Percentiles rank a stretch among this genome's conserved stretches.
These are phyloP conservation scores for Thelonectria rubi DNA, from an alignment of 2,329 filamentous ascomycete genomes.

Conservation along the genomic window DNA sequence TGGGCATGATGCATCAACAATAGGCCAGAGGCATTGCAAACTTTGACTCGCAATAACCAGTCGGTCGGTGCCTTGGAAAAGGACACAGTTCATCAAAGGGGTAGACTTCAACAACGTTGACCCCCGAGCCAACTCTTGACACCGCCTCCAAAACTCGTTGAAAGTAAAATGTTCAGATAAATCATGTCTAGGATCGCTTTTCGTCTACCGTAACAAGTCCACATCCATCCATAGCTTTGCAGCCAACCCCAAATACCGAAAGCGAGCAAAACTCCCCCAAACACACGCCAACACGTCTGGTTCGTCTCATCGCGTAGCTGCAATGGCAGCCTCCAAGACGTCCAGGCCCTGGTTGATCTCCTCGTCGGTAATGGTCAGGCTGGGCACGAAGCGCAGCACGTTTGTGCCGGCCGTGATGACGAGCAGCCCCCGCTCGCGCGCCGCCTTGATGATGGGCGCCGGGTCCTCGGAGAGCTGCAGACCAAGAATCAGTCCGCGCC, in stretches of 20 bases:
- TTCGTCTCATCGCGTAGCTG: conserved; percentile 51
- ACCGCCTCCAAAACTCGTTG: background rate
- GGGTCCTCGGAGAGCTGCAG: conserved; percentile 82
- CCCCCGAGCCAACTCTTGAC: too few relatives aligned
- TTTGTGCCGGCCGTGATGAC: conserved; percentile 94
- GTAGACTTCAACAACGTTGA: too few relatives aligned
- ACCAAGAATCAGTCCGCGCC: conserved; percentile 85
- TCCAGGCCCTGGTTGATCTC: conserved; percentile 82
- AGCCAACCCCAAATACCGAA: background rate
- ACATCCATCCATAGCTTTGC: background rate
- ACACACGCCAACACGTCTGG: background rate
- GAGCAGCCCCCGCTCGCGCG: conserved; percentile 85
- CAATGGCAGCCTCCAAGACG: conserved; percentile 76
- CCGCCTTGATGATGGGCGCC: conserved; percentile 79
- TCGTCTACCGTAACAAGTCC: conserved; percentile 8
- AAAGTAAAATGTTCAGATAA: conserved; percentile 5
- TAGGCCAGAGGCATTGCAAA: too few relatives aligned
- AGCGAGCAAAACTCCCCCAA: conserved; percentile 9
- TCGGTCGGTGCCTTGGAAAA: too few relatives aligned
- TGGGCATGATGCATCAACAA: too few relatives aligned
- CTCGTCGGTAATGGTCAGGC: conserved; percentile 79
- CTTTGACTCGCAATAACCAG: too few relatives aligned
- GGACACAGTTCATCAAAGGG: too few relatives aligned
- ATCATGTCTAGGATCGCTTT: conserved; percentile 24
- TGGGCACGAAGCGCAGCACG: conserved; percentile 90